Evolutionary conservation across 768 basidiomycete species (phyloP), one percentile per base, ranked within the genome.

Genomic region (Rubroboletus pulcherrimus): DNA sequence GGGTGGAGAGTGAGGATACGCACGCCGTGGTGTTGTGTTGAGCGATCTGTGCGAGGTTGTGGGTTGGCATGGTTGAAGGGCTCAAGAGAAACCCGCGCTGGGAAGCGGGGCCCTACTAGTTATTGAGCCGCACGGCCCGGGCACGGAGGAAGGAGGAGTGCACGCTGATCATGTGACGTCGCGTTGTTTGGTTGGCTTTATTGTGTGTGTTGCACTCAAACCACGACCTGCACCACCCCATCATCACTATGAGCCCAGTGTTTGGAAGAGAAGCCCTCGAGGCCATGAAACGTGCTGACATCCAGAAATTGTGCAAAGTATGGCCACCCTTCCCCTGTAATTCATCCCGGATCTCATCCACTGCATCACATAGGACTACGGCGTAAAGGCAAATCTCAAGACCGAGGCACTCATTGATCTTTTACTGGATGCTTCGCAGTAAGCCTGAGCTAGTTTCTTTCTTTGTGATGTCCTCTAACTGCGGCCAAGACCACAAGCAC

Each of bases 361-460:
- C 26, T 40, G 41, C 54, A 40, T 57, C 46, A 51, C 29, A 52
- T 39, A 92, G 89, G 87, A 90, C 62, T 83, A 86, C 65, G 88
- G 89, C 55, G 82, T 92, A 57, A 88, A 81, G 71, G 90, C 90
- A 43, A 91, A 91, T 71, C 79, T 91, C 66, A 91, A 89, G 75
- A 82, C 87, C 24, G 87, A 90, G 64, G 84, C 82, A 45, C 75
- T 92, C 59, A 89, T 92, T 64, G 86, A 90, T 66, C 76, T 89
- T 17, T 73, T 92, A 29, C 74, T 89, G 14, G 82, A 86, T 62
- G 79, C 77, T 15, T 71, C 73, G 31, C 72, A 70, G 59, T 73
- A 65, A 57, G 76, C 69, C 49, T 66, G 71, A 66, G 64, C 69
- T 15, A 12, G 21, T 69, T 74, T 29, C 74, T 75, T 48, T 71